A percentile compares a stretch with the other conserved stretches of the same genome.
Evolutionary conservation across 768 basidiomycete species (phyloP).

Genomic region (Boletus pseudopeckii): DNA sequence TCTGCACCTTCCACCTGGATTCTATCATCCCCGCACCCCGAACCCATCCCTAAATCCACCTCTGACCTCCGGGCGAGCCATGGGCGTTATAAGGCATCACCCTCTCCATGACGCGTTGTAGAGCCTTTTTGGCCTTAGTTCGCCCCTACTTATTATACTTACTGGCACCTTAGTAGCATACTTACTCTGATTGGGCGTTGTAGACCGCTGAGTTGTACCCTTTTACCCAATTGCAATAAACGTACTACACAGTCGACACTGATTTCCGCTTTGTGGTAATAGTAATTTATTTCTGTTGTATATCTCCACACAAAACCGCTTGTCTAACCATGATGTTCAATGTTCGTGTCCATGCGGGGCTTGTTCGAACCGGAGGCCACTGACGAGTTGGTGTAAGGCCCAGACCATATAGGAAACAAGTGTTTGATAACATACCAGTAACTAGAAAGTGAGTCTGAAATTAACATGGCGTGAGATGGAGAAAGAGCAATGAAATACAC

Average conservation of each 20-base stretch:
- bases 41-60: slow-evolving; percentile 6
- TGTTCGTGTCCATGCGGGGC: slow-evolving; percentile 60
- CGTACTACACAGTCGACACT: slow-evolving; percentile 14
- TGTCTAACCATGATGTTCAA: slow-evolving; percentile 10
- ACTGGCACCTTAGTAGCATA: slow-evolving; percentile 33
- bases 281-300: slow-evolving; percentile 9
- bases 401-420: not conserved
- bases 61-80: slow-evolving; percentile 18
- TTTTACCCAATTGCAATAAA: slow-evolving; percentile 29
- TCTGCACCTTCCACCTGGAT: slow-evolving; percentile 29
- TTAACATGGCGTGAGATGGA: slow-evolving; percentile 3
- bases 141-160: slow-evolving; percentile 29
- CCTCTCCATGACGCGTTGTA: slow-evolving; percentile 14
- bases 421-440: slow-evolving; percentile 42
- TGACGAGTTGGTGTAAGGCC: slow-evolving; percentile 30
- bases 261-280: slow-evolving; percentile 6
- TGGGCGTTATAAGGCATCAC: slow-evolving; percentile 1
- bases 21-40: slow-evolving; percentile 16
- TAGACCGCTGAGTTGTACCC: slow-evolving; percentile 34
- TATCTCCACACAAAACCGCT: slow-evolving; percentile 8
- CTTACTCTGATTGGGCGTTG: slow-evolving; percentile 26
- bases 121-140: slow-evolving; percentile 17
- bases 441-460: slow-evolving; percentile 27
- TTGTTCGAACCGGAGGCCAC: slow-evolving; percentile 89
- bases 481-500: slow-evolving; percentile 34